These are phyloP conservation scores for Geum urbanum DNA, from an alignment of 306 rosid species.

Conservation along the genomic window DNA sequence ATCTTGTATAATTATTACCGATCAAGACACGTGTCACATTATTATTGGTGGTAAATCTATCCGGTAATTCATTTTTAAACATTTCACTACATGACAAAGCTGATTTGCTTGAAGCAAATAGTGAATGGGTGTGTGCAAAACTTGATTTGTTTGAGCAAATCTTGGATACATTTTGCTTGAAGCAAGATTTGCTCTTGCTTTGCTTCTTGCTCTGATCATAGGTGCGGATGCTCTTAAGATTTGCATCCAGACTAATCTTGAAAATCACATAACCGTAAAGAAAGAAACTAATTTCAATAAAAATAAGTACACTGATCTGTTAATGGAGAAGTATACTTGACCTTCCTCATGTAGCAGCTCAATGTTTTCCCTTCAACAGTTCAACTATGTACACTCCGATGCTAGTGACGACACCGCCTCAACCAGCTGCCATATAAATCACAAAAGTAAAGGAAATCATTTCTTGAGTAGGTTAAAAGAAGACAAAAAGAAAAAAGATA, in stretches of 20 bases:
- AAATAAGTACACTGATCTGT: neutral
- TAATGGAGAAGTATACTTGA: slow-evolving; percentile 15
- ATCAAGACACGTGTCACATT: no score
- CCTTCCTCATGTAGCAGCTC: slow-evolving; percentile 40
- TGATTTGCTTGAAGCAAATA: no score
- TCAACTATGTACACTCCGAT: slow-evolving; percentile 30
- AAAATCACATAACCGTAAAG: neutral
- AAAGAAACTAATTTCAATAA: neutral
- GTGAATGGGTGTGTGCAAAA: no score
- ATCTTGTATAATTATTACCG: no score
- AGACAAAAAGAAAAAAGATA: neutral
- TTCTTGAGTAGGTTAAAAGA: neutral
- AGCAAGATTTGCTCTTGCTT: no score
- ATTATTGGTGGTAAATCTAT: no score
- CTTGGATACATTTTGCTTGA: no score
- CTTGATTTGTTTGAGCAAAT: no score
- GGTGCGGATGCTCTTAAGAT: no score
- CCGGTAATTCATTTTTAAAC: no score
- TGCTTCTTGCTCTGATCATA: no score
- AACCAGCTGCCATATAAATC: slow-evolving; percentile 30
- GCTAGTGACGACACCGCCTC: slow-evolving; percentile 33
- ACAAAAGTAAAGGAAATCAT: slow-evolving; percentile 10
- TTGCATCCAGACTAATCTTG: neutral
- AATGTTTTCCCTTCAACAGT: slow-evolving; percentile 15
- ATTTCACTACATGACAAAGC: no score